Evolutionary conservation across 257 asterid species (phyloP).

Genomic region (Linaria vulgaris): DNA sequence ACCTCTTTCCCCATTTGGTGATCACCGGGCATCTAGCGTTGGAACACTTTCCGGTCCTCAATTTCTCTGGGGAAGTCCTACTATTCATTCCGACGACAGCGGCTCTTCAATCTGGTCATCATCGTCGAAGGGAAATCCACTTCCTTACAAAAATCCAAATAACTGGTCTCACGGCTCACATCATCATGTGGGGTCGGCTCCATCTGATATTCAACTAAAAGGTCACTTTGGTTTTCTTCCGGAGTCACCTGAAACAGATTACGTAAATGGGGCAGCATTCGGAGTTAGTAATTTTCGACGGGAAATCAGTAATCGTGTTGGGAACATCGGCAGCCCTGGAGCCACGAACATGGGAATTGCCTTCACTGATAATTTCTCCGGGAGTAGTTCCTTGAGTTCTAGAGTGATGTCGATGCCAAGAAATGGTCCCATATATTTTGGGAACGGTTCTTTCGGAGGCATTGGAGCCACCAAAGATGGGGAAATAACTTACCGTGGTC

Average conservation of each 20-base stretch:
- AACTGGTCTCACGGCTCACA: conserved; percentile 53
- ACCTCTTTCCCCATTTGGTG: conserved; percentile 41
- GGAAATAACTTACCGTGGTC: conserved; percentile 56
- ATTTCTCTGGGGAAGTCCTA: conserved; percentile 63
- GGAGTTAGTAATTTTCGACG: conserved; percentile 51
- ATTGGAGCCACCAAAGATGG: conserved; percentile 48
- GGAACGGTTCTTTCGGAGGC: conserved; percentile 73
- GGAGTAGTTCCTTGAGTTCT: conserved; percentile 64
- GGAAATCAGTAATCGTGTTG: conserved; percentile 40
- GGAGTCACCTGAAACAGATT: conserved; percentile 77
- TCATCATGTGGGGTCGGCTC: conserved; percentile 91
- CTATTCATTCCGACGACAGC: conserved; percentile 36
- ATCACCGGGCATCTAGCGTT: conserved; percentile 40
- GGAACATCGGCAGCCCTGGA: conserved; percentile 51
- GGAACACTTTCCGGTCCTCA: conserved; percentile 54
- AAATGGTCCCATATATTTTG: conserved; percentile 61
- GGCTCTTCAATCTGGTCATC: conserved; percentile 55
- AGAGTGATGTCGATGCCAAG: conserved; percentile 63
- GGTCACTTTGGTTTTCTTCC: conserved; percentile 77
- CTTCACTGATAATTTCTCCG: conserved; percentile 59
- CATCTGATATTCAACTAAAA: conserved; percentile 76
- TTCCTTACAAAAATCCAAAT: conserved; percentile 51
- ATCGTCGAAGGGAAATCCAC: conserved; percentile 47
- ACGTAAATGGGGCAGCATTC: conserved; percentile 48
- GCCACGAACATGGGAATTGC: conserved; percentile 58